Evolutionary conservation across 1,284 basidiomycete species (phyloP), one percentile per base, ranked within the genome.

Genomic region (Irpex sp.): DNA sequence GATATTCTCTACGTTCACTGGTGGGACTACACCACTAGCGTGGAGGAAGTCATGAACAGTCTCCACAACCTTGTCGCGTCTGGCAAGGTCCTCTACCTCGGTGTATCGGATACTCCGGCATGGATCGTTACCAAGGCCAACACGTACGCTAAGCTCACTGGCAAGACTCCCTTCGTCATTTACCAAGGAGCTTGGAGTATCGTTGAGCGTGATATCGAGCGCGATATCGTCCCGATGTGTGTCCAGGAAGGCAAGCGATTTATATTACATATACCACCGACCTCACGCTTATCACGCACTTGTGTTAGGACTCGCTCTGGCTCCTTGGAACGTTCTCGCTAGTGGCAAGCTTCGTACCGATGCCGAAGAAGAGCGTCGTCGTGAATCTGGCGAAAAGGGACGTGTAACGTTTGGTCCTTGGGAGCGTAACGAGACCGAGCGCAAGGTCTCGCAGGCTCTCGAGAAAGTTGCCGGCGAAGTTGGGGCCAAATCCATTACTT

Each of bases 141-240:
- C 63, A 61, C 64, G 21, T 73, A 73, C 54, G 71, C 70, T 11
- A 66, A 75, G 4, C 73, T 77, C 33, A 74, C 78, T 53, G 80
- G 78, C 11, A 77, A 81, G 68, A 78, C 80, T 0, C 82, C 80
- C 1, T 85, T 85, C 67, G 74, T 77, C 3, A 76, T 85, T 63
- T 85, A 85, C 66, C 83, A 85, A 66, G 83, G 83, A 17, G 65
- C 67, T 26, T 85, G 83, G 83, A 82, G 75, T 63, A 74, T 83
- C n/a, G 71, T 81, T 62, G 55, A 75, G 43, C 77, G 84, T 55
- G 82, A 82, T 62, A 75, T 87, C 59, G 85, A 87, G 73, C 76
- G 83, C 9, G 85, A 87, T n/a, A 81, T 88, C 66, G 78, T 88
- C 57, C 85, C 84, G 4, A 86, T 87, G 85, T 63, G 47, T 50